phyloP scores from a whole-genome alignment of 1,139 yeast species.

The Suhomyces chickasaworum region DNA sequence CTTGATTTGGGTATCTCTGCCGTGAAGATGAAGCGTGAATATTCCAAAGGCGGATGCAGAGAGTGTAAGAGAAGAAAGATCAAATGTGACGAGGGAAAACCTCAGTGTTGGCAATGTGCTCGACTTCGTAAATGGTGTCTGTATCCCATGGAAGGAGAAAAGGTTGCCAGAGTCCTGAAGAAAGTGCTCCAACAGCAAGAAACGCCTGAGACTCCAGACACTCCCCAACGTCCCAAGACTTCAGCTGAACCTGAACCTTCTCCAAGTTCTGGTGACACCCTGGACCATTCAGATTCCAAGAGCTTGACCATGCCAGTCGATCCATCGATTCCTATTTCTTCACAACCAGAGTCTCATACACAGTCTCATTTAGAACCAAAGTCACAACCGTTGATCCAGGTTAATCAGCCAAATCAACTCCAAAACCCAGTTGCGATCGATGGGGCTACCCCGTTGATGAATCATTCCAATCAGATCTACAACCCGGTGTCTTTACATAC shows the following conservation, averaged over 20 bases:
- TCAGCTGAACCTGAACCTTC: background rate
- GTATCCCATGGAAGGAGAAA: constrained; percentile 24
- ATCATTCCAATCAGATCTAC: background rate
- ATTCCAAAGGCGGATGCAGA: constrained; percentile 30
- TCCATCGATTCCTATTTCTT: no score
- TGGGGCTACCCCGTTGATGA: background rate
- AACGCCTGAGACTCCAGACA: background rate
- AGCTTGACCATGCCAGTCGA: background rate
- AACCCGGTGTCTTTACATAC: background rate
- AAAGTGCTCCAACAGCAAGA: constrained; percentile 8
- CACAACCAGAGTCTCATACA: no score
- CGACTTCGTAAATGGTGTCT: constrained; percentile 26
- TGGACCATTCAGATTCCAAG: background rate
- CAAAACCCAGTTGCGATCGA: background rate
- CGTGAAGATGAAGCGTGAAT: constrained; percentile 21
- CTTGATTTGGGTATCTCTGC: constrained; percentile 17
- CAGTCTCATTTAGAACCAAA: no score
- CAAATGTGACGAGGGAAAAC: constrained; percentile 30
- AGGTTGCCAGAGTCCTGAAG: constrained; percentile 20
- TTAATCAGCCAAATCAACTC: no score
- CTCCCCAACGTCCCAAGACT: background rate
- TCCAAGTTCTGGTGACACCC: background rate
- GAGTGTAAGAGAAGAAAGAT: constrained; percentile 32
- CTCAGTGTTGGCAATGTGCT: constrained; percentile 30
- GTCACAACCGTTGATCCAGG: no score